Evolutionary conservation across 108 stramenopile genomes (phyloP).

Genomic region (Nitzschia sp.): DNA sequence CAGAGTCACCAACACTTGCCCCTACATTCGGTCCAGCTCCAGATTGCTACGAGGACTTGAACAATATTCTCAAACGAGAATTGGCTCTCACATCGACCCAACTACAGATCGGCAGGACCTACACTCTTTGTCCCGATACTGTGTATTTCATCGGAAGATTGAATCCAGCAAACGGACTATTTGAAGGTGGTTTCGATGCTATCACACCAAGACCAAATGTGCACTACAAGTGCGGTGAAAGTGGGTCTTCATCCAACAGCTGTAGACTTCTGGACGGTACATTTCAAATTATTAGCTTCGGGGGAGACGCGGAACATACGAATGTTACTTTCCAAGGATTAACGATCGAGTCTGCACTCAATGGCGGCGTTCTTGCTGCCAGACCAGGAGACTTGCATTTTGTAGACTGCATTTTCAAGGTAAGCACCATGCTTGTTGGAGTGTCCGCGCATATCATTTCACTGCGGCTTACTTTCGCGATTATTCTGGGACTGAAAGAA

Average conservation of each 20-base stretch:
- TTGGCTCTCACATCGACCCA: neutral
- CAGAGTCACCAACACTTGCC: neutral
- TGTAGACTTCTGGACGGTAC: slow-evolving; percentile 34
- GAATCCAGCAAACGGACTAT: neutral
- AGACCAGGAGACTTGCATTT: slow-evolving; percentile 32
- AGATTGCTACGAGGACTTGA: slow-evolving; percentile 21
- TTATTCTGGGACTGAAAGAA: too few relatives aligned
- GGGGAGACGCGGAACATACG: neutral
- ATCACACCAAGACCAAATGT: slow-evolving; percentile 29
- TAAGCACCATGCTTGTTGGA: slow-evolving; percentile 4
- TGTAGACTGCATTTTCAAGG: slow-evolving; percentile 40
- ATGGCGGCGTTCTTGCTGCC: slow-evolving; percentile 11
- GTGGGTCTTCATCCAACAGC: slow-evolving; percentile 30
- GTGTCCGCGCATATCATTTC: too few relatives aligned
- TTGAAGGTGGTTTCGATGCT: slow-evolving; percentile 26
- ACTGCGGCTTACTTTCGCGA: too few relatives aligned
- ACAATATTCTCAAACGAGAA: slow-evolving; percentile 14
- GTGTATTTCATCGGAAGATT: slow-evolving; percentile 27
- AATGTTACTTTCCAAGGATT: slow-evolving; percentile 36
- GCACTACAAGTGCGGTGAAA: slow-evolving; percentile 36
- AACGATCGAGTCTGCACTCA: slow-evolving; percentile 14
- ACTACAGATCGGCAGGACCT: slow-evolving; percentile 11
- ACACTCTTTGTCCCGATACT: slow-evolving; percentile 33
- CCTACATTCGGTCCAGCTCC: slow-evolving; percentile 16
- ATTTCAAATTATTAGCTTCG: slow-evolving; percentile 16